Base-by-base conservation (phyloP, 352 stramenopile species). In the Globisporangium parvum region DNA sequence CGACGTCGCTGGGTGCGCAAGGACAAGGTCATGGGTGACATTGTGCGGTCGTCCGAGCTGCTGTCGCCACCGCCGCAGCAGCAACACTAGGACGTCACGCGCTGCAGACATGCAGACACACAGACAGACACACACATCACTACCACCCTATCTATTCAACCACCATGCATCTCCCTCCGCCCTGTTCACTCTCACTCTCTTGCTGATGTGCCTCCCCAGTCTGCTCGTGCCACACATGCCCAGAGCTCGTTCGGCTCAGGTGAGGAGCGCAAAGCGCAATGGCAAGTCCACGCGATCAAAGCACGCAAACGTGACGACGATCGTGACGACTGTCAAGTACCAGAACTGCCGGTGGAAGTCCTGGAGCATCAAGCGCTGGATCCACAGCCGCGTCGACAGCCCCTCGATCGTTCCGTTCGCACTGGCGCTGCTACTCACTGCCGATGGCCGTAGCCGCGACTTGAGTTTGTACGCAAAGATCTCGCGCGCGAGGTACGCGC, bases 331-430 rank as follows among this genome's bases (percentile, higher is more conserved):
- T 15, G 73, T 91, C n/a, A 94, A 57, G 50, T 93, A 94, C 80
- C 85, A 91, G 54, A 94, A 94, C 57, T 93, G 85, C 5, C 74
- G 75, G 31, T 91, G 80, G 44, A 92, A 94, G 55, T 94, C 82
- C 49, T 88, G 77, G 3, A 93, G 63, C 82, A 94, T 93, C 23
- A 94, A 75, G n/a, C 71, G 69, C 54, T 94, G 82, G 65, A 94
- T 88, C 77, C 82, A 91, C 41, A 91, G 60, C 0, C 82, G 70
- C 11, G 77, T 83, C 21, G 83, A 80, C 44, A 88, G 63, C n/a
- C 77, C 77, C 41, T 89, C 80, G 15, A 88, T 84, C 28, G 60
- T 70, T 26, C 51, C 66, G 20, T 69, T 54, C 17, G 41, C 20
- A 23, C 3, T 10, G 41, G 26, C 12, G 20, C 41, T 47, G 20